These are phyloP conservation scores for Huntiella savannae DNA, from an alignment of 2,329 filamentous ascomycete genomes.

Conservation along the genomic window DNA sequence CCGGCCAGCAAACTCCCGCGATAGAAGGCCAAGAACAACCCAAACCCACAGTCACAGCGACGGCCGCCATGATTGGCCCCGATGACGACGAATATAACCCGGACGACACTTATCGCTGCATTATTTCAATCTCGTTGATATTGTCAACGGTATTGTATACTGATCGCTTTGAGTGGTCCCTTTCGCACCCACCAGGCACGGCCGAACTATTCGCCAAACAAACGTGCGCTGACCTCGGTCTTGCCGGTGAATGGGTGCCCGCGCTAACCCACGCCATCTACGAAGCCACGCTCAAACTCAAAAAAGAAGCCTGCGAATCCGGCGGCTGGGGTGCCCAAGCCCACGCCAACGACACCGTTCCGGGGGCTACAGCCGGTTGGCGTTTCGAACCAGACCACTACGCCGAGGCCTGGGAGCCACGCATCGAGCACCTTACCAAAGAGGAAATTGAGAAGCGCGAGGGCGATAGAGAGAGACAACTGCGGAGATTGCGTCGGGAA, in stretches of 20 bases:
- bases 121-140: constrained; percentile 80
- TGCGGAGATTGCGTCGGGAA: constrained; percentile 69
- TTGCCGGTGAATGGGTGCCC: constrained; percentile 82
- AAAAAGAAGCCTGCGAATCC: constrained; percentile 91
- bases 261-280: constrained; percentile 94
- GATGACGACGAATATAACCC: constrained; percentile 53
- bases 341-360: constrained; percentile 74
- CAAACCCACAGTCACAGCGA: constrained; percentile 44
- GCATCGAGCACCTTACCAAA: constrained; percentile 64
- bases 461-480: constrained; percentile 79
- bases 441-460: constrained; percentile 97
- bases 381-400: constrained; percentile 85
- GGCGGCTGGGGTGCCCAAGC: constrained; percentile 52
- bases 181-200: constrained; percentile 77
- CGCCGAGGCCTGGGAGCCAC: constrained; percentile 67
- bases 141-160: constrained; percentile 81
- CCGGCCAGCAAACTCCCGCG: constrained; percentile 13
- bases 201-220: constrained; percentile 83
- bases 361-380: constrained; percentile 75
- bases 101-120: constrained; percentile 86
- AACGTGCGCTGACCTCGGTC: constrained; percentile 78
- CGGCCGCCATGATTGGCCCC: constrained; percentile 37
- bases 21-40: constrained; percentile 15
- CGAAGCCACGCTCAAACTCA: constrained; percentile 75
- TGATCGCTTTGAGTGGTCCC: constrained; percentile 95